phyloP scores from a whole-genome alignment of 2,329 filamentous ascomycete species.

The Colletotrichum agaves region DNA sequence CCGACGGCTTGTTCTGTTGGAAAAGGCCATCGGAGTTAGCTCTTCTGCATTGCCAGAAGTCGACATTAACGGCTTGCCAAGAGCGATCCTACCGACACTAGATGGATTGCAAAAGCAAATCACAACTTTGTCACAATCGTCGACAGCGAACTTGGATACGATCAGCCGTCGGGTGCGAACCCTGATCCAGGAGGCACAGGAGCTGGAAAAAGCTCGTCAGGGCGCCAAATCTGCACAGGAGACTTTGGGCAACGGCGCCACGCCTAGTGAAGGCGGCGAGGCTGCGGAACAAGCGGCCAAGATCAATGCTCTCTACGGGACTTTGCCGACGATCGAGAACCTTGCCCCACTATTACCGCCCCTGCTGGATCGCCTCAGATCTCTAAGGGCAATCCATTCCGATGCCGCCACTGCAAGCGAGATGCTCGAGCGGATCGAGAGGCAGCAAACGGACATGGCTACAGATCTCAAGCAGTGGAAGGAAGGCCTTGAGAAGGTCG shows the following conservation, averaged over 20 bases:
- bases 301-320: slow-evolving; percentile 90
- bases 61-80: slow-evolving; percentile 64
- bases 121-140: slow-evolving; percentile 77
- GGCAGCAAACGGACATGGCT: slow-evolving; percentile 82
- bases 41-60: slow-evolving; percentile 73
- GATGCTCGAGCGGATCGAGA: slow-evolving; percentile 81
- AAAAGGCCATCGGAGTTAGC: slow-evolving; percentile 83
- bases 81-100: slow-evolving; percentile 84
- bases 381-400: slow-evolving; percentile 84
- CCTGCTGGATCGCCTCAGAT: slow-evolving; percentile 85
- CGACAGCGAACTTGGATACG: slow-evolving; percentile 76
- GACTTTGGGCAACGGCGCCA: slow-evolving; percentile 60
- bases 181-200: slow-evolving; percentile 78
- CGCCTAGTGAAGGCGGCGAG: slow-evolving; percentile 53
- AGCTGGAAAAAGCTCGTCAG: slow-evolving; percentile 72
- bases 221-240: slow-evolving; percentile 72
- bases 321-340: slow-evolving; percentile 87
- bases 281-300: slow-evolving; percentile 82
- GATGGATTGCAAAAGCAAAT: slow-evolving; percentile 85
- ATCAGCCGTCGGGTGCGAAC: slow-evolving; percentile 76
- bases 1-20: slow-evolving; percentile 79
- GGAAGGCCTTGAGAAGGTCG: slow-evolving; percentile 81
- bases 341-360: slow-evolving; percentile 86
- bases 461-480: slow-evolving; percentile 88
- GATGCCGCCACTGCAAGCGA: slow-evolving; percentile 86